phyloP scores from a whole-genome alignment of 2,329 filamentous ascomycete genomes.

The Alternaria infectoria region DNA sequence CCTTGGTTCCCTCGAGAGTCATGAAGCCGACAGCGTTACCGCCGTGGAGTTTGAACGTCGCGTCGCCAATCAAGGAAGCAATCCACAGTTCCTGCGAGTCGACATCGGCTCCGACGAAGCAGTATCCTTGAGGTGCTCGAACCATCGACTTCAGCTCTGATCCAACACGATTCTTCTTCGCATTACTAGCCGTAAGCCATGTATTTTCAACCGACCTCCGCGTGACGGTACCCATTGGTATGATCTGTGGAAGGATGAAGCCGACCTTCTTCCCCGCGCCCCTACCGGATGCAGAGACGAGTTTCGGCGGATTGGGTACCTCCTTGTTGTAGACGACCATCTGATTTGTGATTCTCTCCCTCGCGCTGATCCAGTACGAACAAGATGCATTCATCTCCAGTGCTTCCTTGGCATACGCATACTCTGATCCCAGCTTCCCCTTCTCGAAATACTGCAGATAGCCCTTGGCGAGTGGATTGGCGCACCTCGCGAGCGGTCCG shows the following conservation, averaged over 20 bases:
- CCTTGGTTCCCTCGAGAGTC: conserved; percentile 96
- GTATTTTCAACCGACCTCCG: conserved; percentile 95
- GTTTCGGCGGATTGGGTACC: conserved; percentile 23
- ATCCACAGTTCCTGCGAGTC: conserved; percentile 99
- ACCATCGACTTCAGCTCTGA: conserved; percentile 98
- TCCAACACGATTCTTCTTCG: conserved; percentile 92
- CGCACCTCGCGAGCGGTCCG: conserved; percentile 82
- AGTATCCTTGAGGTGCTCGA: conserved; percentile 85
- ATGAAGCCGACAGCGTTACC: conserved; percentile 99
- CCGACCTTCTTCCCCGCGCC: conserved; percentile 58
- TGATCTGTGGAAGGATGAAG: conserved; percentile 92
- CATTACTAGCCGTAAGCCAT: conserved; percentile 97
- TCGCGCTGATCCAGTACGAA: conserved; percentile 97
- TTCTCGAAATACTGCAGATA: conserved; percentile 92
- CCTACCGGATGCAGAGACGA: conserved; percentile 28
- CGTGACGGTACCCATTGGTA: conserved; percentile 98
- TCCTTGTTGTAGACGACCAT: conserved; percentile 89
- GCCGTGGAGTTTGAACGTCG: conserved; percentile 92
- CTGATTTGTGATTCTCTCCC: conserved; percentile 91
- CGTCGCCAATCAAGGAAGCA: conserved; percentile 90
- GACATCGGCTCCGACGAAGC: conserved; percentile 95
- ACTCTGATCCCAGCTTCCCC: conserved; percentile 85
- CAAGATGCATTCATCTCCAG: conserved; percentile 98
- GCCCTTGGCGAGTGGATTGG: conserved; percentile 86
- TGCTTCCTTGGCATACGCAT: conserved; percentile 88